Evolutionary conservation across 2,329 filamentous ascomycete species (phyloP).

Genomic region (Aspergillus viridinutans): DNA sequence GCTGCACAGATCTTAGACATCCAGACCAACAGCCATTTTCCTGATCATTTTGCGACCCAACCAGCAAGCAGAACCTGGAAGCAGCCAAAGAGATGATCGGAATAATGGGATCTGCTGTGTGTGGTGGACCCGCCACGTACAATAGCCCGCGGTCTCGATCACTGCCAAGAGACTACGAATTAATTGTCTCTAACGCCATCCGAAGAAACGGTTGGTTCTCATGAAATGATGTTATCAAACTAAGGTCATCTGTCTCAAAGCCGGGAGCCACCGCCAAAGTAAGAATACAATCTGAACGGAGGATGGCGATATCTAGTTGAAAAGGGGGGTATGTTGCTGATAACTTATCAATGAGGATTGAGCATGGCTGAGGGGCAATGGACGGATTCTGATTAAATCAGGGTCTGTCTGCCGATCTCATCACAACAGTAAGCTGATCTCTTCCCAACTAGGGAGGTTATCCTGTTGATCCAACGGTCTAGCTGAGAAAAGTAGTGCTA

Average conservation of each 20-base stretch:
- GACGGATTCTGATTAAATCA: background rate
- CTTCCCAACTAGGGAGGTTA: background rate
- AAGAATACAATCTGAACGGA: background rate
- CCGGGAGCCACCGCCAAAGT: background rate
- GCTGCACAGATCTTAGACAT: background rate
- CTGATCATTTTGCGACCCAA: background rate
- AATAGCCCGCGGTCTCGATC: background rate
- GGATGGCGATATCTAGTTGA: background rate
- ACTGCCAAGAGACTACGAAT: conserved; percentile 2
- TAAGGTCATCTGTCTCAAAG: background rate
- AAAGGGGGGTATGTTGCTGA: background rate
- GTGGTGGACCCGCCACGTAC: background rate
- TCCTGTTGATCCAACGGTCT: background rate
- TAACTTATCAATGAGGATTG: background rate
- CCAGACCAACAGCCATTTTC: background rate
- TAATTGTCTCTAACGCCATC: background rate
- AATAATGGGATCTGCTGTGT: background rate
- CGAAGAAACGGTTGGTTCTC: background rate
- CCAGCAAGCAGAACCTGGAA: background rate
- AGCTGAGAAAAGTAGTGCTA: background rate
- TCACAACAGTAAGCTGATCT: background rate
- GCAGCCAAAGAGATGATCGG: background rate
- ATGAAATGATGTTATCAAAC: background rate
- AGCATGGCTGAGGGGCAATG: background rate
- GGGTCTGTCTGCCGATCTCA: background rate